Base-by-base conservation (phyloP, 306 rosid genomes). In the Sicyos edulis region DNA sequence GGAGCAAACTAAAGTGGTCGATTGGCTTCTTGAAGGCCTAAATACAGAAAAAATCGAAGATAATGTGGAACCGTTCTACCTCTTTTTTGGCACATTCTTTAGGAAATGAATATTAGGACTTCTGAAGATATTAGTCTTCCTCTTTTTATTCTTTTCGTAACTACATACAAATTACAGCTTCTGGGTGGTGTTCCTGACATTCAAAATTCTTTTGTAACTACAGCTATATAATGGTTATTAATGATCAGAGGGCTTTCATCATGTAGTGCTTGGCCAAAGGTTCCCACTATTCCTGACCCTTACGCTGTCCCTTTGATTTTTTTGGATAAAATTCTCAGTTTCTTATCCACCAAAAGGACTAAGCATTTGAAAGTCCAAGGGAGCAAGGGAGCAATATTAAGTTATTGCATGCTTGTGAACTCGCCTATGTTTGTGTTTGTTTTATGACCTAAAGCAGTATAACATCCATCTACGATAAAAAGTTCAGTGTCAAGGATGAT, bases 31-130 rank as follows among this genome's bases (percentile, higher is more conserved):
- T 22, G 37, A 57, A 22, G 9, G 37, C 37, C 34, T n/a, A 52
- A 16, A 52, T 52, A n/a, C 3, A 15, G 20, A 52, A 6, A n/a
- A 11, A 21, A 22, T 22, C 63, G 22, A 57, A 22, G 63, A 57
- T 57, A 21, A 10, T 57, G 63, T 21, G n/a, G 37, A 22, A 22
- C 37, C 7, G 11, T 11, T 57, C n/a, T 57, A 22, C 37, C 63
- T 21, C 9, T 22, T 56, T 56, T 56, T 56, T 56, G 24, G 7
- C 34, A 21, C 32, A 21, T 56, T 21, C 10, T 5, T 5, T 9
- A 56, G 34, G 62, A 57, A 57, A 57, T 32, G 62, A 21, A 22
- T 56, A 57, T 13, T 32, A 15, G 67, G 67, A 61, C 67, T 7
- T 61, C 9, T 61, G 67, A 61, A 15, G 21, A 32, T 61, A 61